Conservation (phyloP, 495 filamentous ascomycete genomes). For the Umbilicaria muhlenbergii region DNA sequence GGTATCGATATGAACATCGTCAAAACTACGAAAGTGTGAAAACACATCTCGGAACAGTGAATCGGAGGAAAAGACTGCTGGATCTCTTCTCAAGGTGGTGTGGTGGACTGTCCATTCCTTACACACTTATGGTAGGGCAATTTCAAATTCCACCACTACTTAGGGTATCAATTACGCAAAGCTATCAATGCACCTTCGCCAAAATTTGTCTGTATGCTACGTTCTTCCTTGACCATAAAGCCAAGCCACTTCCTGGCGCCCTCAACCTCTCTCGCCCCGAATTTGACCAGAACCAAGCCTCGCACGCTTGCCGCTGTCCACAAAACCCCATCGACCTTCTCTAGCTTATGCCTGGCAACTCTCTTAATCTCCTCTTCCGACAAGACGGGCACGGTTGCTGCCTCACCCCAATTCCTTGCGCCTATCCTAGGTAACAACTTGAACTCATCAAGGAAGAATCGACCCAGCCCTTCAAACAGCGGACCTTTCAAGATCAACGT, state of each 20-base stretch:
- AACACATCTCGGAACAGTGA: conserved; percentile 2
- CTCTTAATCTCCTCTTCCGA: conserved; percentile 28
- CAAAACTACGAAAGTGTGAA: conserved; percentile 34
- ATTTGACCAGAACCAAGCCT: conserved; percentile 81
- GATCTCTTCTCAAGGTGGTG: background rate
- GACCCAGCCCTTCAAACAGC: conserved; percentile 43
- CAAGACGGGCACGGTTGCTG: conserved; percentile 15
- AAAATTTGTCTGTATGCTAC: conserved; percentile 39
- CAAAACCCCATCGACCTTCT: conserved; percentile 42
- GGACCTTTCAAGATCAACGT: conserved; percentile 73
- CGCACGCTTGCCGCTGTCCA: conserved; percentile 80
- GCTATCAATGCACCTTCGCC: conserved; percentile 49
- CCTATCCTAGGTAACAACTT: conserved; percentile 64
- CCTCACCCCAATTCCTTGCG: conserved; percentile 49
- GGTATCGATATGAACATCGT: conserved; percentile 37
- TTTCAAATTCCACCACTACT: background rate
- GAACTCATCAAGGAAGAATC: conserved; percentile 65
- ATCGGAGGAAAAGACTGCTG: background rate
- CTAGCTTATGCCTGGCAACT: conserved; percentile 27
- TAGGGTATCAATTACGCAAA: conserved; percentile 18
- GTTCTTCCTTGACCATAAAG: conserved; percentile 38
- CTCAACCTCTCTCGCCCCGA: conserved; percentile 48
- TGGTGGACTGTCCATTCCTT: too few relatives aligned
- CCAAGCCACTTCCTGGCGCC: conserved; percentile 46
- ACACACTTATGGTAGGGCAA: background rate